These are phyloP conservation scores for Puya raimondii DNA, from an alignment of 176 grass and related monocot genomes.

Conservation along the genomic window DNA sequence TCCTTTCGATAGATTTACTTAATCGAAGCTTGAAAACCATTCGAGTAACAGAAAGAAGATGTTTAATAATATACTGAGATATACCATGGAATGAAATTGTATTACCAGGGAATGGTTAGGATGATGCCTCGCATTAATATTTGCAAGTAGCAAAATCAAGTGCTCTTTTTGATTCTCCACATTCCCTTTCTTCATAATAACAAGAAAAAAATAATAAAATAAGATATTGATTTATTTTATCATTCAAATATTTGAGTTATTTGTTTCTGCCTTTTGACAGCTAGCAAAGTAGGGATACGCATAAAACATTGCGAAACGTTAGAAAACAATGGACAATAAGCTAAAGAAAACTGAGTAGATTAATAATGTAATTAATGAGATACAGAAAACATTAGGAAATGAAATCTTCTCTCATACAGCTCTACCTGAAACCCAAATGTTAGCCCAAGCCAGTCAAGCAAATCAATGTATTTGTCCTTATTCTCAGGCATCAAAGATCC, in stretches of 20 bases:
- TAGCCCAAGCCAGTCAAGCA: constrained; percentile 85
- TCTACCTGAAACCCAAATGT: constrained; percentile 92
- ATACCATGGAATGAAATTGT: constrained; percentile 10
- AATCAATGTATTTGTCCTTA: constrained; percentile 33
- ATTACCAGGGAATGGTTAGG: constrained; percentile 38
- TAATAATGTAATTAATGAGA: neutral
- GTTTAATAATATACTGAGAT: neutral
- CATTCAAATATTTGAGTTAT: neutral
- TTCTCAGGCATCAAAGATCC: constrained; percentile 6
- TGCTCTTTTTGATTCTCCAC: constrained; percentile 96
- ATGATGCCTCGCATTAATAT: constrained; percentile 56
- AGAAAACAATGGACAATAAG: neutral
- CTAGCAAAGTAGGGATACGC: neutral
- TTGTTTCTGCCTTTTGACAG: neutral
- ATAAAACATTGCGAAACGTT: neutral
- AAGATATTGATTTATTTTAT: neutral
- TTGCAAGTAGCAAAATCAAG: constrained; percentile 95
- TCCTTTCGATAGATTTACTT: neutral
- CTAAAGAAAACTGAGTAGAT: neutral
- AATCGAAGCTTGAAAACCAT: constrained; percentile 10
- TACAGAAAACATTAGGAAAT: neutral
- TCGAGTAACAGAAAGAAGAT: constrained; percentile 8
- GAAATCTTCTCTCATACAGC: neutral
- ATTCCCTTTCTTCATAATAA: constrained; percentile 65
- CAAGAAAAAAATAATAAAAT: constrained; percentile 28